Conservation (phyloP, 192 early-diverging fungal genomes). For the Kickxella alabastrina region DNA sequence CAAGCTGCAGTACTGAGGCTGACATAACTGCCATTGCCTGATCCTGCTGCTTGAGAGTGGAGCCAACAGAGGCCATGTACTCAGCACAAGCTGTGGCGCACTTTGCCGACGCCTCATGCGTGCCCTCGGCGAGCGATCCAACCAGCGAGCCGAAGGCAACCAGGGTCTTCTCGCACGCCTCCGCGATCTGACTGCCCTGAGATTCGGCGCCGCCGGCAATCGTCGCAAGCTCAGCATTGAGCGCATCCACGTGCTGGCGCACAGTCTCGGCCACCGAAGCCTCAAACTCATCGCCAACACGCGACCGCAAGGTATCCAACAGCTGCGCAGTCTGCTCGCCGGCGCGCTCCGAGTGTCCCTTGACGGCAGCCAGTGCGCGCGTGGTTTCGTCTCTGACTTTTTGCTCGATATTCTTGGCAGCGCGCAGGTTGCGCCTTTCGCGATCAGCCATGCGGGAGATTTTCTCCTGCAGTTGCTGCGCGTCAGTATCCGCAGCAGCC, state of each 20-base stretch:
- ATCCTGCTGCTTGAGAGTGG: not conserved
- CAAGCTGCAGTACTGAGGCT: not conserved
- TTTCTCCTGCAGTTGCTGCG: constrained; percentile 11
- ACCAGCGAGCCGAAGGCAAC: not conserved
- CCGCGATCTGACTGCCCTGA: not conserved
- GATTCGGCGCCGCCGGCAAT: not conserved
- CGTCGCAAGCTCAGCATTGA: constrained; percentile 8
- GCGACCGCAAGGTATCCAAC: constrained; percentile 15
- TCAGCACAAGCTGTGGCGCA: not conserved
- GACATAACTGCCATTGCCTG: not conserved
- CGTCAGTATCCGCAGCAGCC: constrained; percentile 1
- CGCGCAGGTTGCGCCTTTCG: constrained; percentile 16
- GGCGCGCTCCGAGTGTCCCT: not conserved
- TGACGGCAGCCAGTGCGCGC: not conserved
- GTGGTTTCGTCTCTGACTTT: constrained; percentile 4
- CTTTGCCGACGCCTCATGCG: not conserved
- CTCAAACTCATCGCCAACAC: constrained; percentile 33
- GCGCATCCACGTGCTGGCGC: constrained; percentile 5
- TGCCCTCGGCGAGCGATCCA: not conserved
- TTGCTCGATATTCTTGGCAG: constrained; percentile 1
- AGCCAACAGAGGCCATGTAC: not conserved
- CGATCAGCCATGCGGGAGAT: constrained; percentile 16
- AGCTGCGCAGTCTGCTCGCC: constrained; percentile 10
- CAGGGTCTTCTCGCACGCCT: not conserved
- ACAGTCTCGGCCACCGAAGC: constrained; percentile 4